A percentile compares a stretch with the other conserved stretches of the same genome.
These are phyloP conservation scores for Pugionium dolabratum DNA, from an alignment of 345 rosid species.

Conservation along the genomic window DNA sequence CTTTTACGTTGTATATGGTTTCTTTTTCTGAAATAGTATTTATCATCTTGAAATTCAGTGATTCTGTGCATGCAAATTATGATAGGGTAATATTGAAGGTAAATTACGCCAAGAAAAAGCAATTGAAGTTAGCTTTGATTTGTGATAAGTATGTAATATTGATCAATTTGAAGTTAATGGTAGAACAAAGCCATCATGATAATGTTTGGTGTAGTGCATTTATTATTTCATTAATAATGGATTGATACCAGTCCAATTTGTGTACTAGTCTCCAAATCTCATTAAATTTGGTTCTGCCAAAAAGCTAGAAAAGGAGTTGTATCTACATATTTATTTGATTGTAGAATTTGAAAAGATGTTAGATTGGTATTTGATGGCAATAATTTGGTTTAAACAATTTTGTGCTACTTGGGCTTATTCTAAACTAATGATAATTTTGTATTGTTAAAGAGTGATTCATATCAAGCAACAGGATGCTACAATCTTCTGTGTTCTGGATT, in stretches of 20 bases:
- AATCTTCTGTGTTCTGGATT: slow-evolving; percentile 93
- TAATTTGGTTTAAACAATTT: background rate
- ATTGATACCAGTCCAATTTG: slow-evolving; percentile 34
- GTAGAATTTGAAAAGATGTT: background rate
- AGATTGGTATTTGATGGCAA: slow-evolving; percentile 16
- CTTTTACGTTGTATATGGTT: background rate
- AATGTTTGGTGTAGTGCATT: slow-evolving; percentile 42
- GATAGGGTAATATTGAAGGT: slow-evolving; percentile 25
- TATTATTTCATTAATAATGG: slow-evolving; percentile 40
- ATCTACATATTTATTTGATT: slow-evolving; percentile 5
- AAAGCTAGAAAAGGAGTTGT: slow-evolving; percentile 18
- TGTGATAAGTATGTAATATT: slow-evolving; percentile 19
- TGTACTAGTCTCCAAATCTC: slow-evolving; percentile 37
- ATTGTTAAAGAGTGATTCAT: slow-evolving; percentile 73
- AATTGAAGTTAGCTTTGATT: background rate
- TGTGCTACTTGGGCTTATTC: background rate
- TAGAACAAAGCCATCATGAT: slow-evolving; percentile 40
- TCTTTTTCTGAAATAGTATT: background rate
- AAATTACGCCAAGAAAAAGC: background rate
- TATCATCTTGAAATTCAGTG: slow-evolving; percentile 32
- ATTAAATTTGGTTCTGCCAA: slow-evolving; percentile 36
- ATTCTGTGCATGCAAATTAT: slow-evolving; percentile 5
- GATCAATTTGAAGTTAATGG: slow-evolving; percentile 31
- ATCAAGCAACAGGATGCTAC: slow-evolving; percentile 98
- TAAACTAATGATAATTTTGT: slow-evolving; percentile 7